These are phyloP conservation scores for Leccinellum luteum DNA, from an alignment of 768 basidiomycete genomes.

Conservation along the genomic window DNA sequence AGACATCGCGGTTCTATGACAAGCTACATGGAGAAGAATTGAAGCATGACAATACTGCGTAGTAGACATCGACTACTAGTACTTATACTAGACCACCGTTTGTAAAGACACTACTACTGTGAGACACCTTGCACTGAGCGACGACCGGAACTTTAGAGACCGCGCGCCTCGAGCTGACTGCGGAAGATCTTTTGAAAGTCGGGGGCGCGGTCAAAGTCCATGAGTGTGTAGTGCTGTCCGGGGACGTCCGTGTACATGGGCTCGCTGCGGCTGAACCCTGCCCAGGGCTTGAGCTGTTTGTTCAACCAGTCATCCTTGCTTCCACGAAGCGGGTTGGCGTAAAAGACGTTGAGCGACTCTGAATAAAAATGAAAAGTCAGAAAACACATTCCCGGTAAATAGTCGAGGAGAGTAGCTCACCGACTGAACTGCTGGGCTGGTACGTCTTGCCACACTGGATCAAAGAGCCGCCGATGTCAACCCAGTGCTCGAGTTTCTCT, in stretches of 20 bases:
- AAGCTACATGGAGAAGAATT: no score
- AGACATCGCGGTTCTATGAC: no score
- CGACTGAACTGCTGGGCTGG: background rate
- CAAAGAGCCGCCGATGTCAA: background rate
- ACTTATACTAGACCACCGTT: no score
- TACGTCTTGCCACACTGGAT: background rate
- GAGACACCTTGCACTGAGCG: no score
- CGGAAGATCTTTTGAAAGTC: background rate
- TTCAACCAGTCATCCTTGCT: background rate
- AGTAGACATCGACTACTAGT: no score
- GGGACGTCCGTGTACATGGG: background rate
- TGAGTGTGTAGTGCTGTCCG: background rate
- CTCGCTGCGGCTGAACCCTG: background rate
- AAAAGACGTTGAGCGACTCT: background rate
- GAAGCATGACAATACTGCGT: no score
- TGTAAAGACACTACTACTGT: no score
- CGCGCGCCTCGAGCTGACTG: background rate
- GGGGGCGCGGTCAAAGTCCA: background rate
- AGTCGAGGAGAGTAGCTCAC: background rate
- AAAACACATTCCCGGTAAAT: no score
- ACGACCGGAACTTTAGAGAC: background rate
- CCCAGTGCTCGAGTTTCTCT: background rate
- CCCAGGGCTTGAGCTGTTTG: background rate
- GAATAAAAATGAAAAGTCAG: background rate
- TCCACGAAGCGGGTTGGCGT: background rate